Conservation (phyloP, 306 rosid species). For the Sindora glabra region DNA sequence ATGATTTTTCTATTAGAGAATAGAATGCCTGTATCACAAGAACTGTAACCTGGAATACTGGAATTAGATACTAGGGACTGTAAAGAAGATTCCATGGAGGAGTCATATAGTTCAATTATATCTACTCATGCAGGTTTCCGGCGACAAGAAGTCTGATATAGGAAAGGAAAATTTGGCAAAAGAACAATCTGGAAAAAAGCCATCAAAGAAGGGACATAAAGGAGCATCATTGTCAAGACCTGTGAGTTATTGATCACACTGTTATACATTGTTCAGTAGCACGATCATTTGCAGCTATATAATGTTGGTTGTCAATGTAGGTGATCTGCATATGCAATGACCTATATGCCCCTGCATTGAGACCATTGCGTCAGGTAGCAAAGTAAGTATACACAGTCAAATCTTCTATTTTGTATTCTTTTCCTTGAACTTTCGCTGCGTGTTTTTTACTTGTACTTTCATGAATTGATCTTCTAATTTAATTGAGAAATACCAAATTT, state of each 20-base stretch:
- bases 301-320: slow-evolving; percentile 35
- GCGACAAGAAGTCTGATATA: slow-evolving; percentile 56
- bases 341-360: slow-evolving; percentile 84
- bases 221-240: slow-evolving; percentile 62
- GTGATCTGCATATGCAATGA: slow-evolving; percentile 97
- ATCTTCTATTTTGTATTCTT: background rate
- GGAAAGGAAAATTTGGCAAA: slow-evolving; percentile 47
- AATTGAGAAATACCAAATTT: background rate
- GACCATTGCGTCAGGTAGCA: slow-evolving; percentile 84
- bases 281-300: slow-evolving; percentile 7
- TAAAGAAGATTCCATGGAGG: slow-evolving; percentile 1
- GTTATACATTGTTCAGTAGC: slow-evolving; percentile 7
- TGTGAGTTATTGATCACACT: slow-evolving; percentile 51
- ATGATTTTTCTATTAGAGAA: background rate
- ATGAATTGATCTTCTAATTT: no score
- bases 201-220: slow-evolving; percentile 58
- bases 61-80: background rate
- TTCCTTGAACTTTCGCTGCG: no score
- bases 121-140: slow-evolving; percentile 44
- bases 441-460: no score
- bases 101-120: slow-evolving; percentile 7
- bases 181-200: slow-evolving; percentile 42
- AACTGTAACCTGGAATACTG: background rate
- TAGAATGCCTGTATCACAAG: slow-evolving; percentile 1
- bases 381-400: slow-evolving; percentile 54